Evolutionary conservation across 2,329 filamentous ascomycete genomes (phyloP).

Genomic region (Colletotrichum sp.): DNA sequence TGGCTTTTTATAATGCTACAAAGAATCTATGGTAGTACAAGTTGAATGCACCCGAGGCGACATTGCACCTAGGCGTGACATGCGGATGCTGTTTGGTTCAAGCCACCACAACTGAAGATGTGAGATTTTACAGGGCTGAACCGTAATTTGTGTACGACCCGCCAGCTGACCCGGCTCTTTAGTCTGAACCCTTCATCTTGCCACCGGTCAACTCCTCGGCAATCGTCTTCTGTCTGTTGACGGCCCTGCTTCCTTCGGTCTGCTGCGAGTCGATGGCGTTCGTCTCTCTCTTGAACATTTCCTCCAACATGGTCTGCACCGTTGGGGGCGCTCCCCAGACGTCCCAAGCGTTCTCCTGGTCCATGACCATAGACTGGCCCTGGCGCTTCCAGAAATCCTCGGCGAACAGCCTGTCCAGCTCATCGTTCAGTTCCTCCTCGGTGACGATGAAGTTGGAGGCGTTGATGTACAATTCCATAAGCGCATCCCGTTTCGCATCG

Average conservation of each 20-base stretch:
- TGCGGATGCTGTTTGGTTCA: background rate
- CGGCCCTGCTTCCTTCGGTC: constrained; percentile 47
- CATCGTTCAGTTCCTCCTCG: constrained; percentile 75
- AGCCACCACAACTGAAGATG: background rate
- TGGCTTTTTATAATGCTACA: constrained; percentile 21
- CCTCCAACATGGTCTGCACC: constrained; percentile 49
- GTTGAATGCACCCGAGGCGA: background rate
- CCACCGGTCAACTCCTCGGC: constrained; percentile 66
- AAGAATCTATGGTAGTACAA: constrained; percentile 20
- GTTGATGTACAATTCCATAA: constrained; percentile 91
- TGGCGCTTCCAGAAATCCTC: constrained; percentile 58
- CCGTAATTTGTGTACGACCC: background rate
- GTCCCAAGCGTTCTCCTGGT: constrained; percentile 57
- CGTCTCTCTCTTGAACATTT: constrained; percentile 30
- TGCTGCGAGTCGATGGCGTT: constrained; percentile 28
- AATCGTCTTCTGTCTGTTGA: constrained; percentile 58
- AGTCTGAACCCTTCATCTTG: constrained; percentile 47
- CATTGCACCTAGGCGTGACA: background rate
- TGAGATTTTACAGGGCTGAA: constrained; percentile 2
- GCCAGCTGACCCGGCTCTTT: background rate
- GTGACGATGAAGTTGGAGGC: constrained; percentile 86
- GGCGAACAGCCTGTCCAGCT: constrained; percentile 79
- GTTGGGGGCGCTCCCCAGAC: constrained; percentile 49
- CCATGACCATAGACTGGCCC: constrained; percentile 35
- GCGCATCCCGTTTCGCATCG: constrained; percentile 68